A percentile compares a stretch with the other conserved stretches of the same genome.
Evolutionary conservation across 805 yeast genomes (phyloP).

Genomic region (Yarrowia alimentaria): DNA sequence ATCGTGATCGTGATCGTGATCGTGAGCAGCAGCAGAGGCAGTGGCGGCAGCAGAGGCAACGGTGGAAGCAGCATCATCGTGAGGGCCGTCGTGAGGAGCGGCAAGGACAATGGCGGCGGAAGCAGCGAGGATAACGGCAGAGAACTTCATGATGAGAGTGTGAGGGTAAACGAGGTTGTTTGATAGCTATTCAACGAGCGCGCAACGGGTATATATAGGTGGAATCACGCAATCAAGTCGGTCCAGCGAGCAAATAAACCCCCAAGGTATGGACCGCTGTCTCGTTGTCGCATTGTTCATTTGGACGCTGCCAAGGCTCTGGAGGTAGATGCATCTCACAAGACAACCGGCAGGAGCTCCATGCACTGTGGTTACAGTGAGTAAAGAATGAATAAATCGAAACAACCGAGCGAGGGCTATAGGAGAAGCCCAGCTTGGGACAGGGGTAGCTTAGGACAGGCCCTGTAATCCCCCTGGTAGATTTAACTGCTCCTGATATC

Average conservation of each 20-base stretch:
- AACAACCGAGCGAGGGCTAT: too few relatives aligned
- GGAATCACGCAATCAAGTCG: slow-evolving; percentile 1
- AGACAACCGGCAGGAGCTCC: too few relatives aligned
- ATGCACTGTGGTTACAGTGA: too few relatives aligned
- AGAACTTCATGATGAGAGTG: slow-evolving; percentile 14
- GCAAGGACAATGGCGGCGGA: slow-evolving; percentile 16
- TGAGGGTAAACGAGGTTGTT: not conserved
- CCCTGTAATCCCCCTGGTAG: too few relatives aligned
- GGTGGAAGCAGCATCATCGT: not conserved
- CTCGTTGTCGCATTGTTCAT: not conserved
- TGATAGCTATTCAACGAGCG: too few relatives aligned
- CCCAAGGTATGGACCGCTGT: slow-evolving; percentile 10
- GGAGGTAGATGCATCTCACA: too few relatives aligned
- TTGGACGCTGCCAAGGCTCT: slow-evolving; percentile 9
- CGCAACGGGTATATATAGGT: not conserved
- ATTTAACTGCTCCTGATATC: too few relatives aligned
- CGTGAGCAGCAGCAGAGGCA: slow-evolving; percentile 13
- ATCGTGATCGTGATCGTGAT: not conserved
- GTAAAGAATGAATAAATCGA: too few relatives aligned
- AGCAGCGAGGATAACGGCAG: slow-evolving; percentile 18
- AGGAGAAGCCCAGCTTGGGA: too few relatives aligned
- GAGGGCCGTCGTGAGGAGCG: slow-evolving; percentile 15
- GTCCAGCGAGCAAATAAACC: slow-evolving; percentile 23
- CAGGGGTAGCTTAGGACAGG: too few relatives aligned
- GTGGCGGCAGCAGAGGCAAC: slow-evolving; percentile 17